Percentiles rank a stretch among this genome's conserved stretches.
Conservation (phyloP, 2,329 filamentous ascomycete species). For the Diaporthe citriasiana region DNA sequence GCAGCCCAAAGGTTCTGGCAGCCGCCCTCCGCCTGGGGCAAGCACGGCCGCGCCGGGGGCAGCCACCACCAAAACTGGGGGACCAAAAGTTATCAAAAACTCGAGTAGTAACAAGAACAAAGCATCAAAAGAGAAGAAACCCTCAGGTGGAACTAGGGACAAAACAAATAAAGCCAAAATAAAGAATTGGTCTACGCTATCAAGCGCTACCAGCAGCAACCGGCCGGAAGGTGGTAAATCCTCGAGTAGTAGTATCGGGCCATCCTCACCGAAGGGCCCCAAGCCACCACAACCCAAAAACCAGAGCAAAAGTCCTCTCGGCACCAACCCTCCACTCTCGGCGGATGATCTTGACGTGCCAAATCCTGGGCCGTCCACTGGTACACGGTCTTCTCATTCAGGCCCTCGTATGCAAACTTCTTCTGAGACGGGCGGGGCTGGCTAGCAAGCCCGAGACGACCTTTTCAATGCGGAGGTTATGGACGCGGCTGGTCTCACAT, state of each 20-base stretch:
- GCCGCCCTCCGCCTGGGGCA: not conserved
- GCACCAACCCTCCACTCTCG: not conserved
- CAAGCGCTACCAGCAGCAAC: too few species aligned
- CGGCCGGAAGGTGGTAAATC: too few species aligned
- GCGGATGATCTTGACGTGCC: not conserved
- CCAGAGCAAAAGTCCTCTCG: not conserved
- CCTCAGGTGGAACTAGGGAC: too few species aligned
- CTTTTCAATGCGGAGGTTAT: not conserved
- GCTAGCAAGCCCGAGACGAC: conserved; percentile 1
- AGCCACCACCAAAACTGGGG: not conserved
- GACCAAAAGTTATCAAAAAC: not conserved
- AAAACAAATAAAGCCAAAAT: too few species aligned
- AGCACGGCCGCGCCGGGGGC: too few species aligned
- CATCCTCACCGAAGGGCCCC: too few species aligned
- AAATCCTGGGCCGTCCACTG: not conserved
- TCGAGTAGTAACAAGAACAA: not conserved
- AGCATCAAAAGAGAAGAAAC: too few species aligned
- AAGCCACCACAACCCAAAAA: too few species aligned
- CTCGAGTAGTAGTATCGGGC: too few species aligned
- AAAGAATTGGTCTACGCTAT: too few species aligned
- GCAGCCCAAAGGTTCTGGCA: not conserved
- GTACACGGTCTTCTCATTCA: too few species aligned
- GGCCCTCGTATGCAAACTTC: not conserved
- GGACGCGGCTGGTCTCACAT: not conserved
- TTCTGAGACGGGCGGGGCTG: not conserved